phyloP scores from a whole-genome alignment of 83 land plant species.

The Thuja plicata region DNA sequence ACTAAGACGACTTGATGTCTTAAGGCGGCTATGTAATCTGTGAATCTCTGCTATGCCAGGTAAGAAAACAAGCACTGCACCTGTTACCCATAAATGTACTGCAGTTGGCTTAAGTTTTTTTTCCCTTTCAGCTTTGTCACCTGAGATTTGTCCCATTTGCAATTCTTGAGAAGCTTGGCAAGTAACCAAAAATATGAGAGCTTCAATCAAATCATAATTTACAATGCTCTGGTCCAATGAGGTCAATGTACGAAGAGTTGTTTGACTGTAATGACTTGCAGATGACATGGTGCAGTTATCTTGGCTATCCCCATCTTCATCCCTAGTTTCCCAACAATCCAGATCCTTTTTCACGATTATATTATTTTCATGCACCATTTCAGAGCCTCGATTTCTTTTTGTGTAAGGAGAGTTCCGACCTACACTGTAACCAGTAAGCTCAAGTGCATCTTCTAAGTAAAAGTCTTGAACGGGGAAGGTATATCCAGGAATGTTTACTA shows the following conservation, averaged over 20 bases:
- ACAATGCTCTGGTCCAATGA: conserved; percentile 34
- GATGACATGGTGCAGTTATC: background rate
- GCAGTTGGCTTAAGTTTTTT: conserved; percentile 22
- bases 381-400: conserved; percentile 12
- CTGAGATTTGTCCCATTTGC: conserved; percentile 28
- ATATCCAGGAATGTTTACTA: conserved; percentile 31
- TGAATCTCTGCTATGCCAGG: conserved; percentile 49
- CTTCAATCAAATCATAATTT: conserved; percentile 38
- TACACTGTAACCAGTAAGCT: conserved; percentile 34
- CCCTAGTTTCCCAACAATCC: conserved; percentile 30
- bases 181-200: conserved; percentile 17
- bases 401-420: conserved; percentile 32
- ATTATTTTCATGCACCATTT: conserved; percentile 15
- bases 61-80: conserved; percentile 56
- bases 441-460: conserved; percentile 34
- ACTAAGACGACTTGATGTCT: conserved; percentile 31
- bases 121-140: conserved; percentile 20
- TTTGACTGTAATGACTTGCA: conserved; percentile 24
- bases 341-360: conserved; percentile 11
- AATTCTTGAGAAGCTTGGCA: background rate
- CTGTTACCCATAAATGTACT: conserved; percentile 41
- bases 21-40: conserved; percentile 39
- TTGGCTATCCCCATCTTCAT: conserved; percentile 9
- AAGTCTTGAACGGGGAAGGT: conserved; percentile 39
- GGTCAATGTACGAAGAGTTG: conserved; percentile 24